A percentile compares a stretch with the other conserved stretches of the same genome.
Conservation (phyloP, 768 basidiomycete genomes). For the Phanerochaete carnosa region DNA sequence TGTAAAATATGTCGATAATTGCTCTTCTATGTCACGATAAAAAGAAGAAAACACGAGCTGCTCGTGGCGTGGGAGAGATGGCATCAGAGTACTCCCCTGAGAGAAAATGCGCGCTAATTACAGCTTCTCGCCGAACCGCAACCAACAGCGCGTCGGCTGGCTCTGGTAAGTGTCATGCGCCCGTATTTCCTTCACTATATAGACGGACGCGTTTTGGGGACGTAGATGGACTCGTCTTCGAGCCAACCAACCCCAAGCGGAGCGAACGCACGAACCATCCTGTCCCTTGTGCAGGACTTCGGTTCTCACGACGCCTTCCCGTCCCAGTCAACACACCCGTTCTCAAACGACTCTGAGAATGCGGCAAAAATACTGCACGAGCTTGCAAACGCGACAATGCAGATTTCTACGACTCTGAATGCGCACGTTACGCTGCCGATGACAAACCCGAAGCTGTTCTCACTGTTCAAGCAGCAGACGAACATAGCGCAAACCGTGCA, state of each 20-base stretch:
- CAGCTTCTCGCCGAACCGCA: neutral
- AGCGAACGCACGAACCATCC: neutral
- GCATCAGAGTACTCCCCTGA: neutral
- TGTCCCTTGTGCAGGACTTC: slow-evolving; percentile 18
- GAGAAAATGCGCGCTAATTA: neutral
- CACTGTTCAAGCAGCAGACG: slow-evolving; percentile 63
- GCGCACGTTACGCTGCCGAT: slow-evolving; percentile 47
- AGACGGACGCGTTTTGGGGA: neutral
- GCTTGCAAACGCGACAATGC: slow-evolving; percentile 47
- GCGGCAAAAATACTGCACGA: slow-evolving; percentile 41
- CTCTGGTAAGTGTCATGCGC: neutral
- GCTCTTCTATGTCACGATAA: too few species aligned
- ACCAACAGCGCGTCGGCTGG: neutral
- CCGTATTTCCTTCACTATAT: neutral
- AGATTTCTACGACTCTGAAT: slow-evolving; percentile 52
- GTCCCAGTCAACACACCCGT: slow-evolving; percentile 24
- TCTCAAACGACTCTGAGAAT: slow-evolving; percentile 18
- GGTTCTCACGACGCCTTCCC: slow-evolving; percentile 15
- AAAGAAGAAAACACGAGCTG: too few species aligned
- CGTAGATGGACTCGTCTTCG: neutral
- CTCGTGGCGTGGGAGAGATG: neutral
- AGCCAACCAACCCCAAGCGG: neutral
- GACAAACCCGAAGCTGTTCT: slow-evolving; percentile 64
- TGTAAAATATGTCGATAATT: too few species aligned
- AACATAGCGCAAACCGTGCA: slow-evolving; percentile 48